phyloP scores from a whole-genome alignment of 306 rosid genomes.

The Astragalus membranaceus region DNA sequence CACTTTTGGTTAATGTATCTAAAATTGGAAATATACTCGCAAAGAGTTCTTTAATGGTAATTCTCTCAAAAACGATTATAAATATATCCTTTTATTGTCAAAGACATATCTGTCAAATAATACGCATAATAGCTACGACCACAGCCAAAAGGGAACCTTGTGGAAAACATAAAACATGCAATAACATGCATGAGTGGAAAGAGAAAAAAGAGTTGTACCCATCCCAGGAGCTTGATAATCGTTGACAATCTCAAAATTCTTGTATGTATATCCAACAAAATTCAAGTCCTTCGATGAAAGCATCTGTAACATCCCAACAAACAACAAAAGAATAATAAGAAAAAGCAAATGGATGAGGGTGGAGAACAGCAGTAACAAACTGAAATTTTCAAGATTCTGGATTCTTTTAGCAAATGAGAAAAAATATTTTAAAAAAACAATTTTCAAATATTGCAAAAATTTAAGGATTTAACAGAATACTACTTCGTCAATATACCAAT shows the following conservation, averaged over 20 bases:
- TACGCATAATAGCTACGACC: not conserved
- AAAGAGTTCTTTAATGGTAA: not conserved
- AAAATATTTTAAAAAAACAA: not conserved
- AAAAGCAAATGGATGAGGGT: not conserved
- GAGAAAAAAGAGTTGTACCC: conserved; percentile 43
- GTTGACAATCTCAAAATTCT: conserved; percentile 92
- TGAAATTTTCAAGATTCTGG: not conserved
- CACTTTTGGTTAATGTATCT: not conserved
- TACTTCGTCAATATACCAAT: conserved; percentile 15
- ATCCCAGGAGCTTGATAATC: conserved; percentile 98
- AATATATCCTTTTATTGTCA: not conserved
- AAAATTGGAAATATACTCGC: not conserved
- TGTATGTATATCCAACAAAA: conserved; percentile 94
- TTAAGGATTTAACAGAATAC: conserved; percentile 1
- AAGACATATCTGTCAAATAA: not conserved
- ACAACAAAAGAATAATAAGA: conserved; percentile 2
- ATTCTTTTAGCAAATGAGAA: not conserved
- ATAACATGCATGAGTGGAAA: not conserved
- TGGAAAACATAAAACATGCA: not conserved
- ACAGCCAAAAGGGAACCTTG: conserved; percentile 4
- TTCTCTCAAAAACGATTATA: not conserved
- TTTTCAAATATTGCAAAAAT: not conserved
- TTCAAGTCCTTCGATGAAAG: conserved; percentile 95
- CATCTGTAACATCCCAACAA: conserved; percentile 56
- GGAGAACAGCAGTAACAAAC: not conserved